Evolutionary conservation across 1,139 yeast species (phyloP), one percentile per base, ranked within the genome.

Genomic region (Pichia sp.): DNA sequence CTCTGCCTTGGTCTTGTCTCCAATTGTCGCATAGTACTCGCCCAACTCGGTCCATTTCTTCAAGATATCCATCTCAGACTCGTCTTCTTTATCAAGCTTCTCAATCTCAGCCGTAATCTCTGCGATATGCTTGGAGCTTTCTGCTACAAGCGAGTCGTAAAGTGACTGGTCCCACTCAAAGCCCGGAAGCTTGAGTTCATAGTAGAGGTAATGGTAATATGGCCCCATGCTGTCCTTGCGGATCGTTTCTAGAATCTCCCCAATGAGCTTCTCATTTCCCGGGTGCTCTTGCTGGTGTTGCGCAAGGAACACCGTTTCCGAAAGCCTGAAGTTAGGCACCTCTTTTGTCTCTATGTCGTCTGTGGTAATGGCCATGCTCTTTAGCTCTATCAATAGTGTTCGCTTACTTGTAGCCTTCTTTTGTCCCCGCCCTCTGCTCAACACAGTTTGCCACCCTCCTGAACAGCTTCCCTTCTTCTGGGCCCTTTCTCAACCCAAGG

Each of bases 51-150:
- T 79, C 78, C 92, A 86, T 45, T 86, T 84, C 60, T 85, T 85
- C 10, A 89, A 83, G 47, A 84, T 79, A 66, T 90, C 97, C 64
- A 87, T 74, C 66, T 89, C 96, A 45, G 96, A 96, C 68, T 93
- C 98, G 66, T 90, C 97, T 57, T 87, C 90, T 56, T 82, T 87
- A 64, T 88, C 92, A 32, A 95, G 88, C 62, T 83, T 86, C 57
- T 80, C 81, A 60, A 93, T 84, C 54, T 79, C 75, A 55, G 77
- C 77, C 65, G 85, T 82, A 62, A 92, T 76, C 55, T 77, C 80
- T 15, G 74, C 72, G 45, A 87, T 77, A 55, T 80, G 78, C 47
- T 69, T 73, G 26, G 78, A 80, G 68, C 92, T 93, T 46, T 69
- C 75, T 7, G 69, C 72, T n/a, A 68, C 64, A 64, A 90, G 69